Evolutionary conservation across 139 green algal genomes (phyloP).

Genomic region (Eudorina sp.): DNA sequence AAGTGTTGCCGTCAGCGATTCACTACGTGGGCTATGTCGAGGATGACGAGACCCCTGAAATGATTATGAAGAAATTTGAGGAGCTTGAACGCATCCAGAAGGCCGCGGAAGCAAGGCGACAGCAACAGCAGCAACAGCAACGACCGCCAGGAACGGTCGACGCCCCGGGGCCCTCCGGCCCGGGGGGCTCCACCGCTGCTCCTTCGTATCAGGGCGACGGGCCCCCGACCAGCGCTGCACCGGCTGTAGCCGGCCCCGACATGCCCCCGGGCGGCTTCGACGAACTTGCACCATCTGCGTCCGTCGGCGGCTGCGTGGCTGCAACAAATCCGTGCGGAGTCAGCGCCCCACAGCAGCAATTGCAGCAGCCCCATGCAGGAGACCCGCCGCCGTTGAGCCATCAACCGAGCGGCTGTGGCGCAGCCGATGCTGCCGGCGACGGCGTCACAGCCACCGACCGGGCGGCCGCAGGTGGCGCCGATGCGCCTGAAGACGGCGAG

Average conservation of each 20-base stretch:
- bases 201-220: background rate
- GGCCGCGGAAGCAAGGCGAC: background rate
- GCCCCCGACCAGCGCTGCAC: too few species aligned
- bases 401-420: too few species aligned
- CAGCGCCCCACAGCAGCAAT: too few species aligned
- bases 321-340: too few species aligned
- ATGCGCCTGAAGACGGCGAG: background rate
- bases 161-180: too few species aligned
- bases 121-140: slow-evolving; percentile 23
- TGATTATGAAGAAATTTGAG: slow-evolving; percentile 97
- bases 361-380: too few species aligned
- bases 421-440: background rate
- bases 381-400: too few species aligned
- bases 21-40: slow-evolving; percentile 97
- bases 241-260: too few species aligned
- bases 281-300: too few species aligned
- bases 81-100: slow-evolving; percentile 85
- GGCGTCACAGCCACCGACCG: background rate
- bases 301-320: too few species aligned
- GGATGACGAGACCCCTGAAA: slow-evolving; percentile 95
- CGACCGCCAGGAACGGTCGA: background rate
- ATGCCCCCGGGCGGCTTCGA: too few species aligned
- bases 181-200: background rate
- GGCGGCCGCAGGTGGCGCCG: background rate
- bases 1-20: slow-evolving; percentile 73